phyloP scores from a whole-genome alignment of 2,329 filamentous ascomycete genomes.

The Plectosphaerella plurivora region DNA sequence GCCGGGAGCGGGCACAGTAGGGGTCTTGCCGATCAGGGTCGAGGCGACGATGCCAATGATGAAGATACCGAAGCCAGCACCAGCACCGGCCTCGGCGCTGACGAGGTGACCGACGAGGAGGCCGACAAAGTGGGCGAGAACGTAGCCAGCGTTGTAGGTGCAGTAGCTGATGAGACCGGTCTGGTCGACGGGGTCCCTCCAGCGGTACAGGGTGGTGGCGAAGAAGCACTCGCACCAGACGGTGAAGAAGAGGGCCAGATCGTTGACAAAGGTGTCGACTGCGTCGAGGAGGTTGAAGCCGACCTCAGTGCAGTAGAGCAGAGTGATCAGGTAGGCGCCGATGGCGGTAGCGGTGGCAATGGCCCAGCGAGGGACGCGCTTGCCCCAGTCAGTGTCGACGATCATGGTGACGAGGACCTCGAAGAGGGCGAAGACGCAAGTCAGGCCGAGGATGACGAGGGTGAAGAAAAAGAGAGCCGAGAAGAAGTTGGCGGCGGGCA shows the following conservation, averaged over 20 bases:
- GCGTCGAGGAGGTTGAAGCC: conserved; percentile 48
- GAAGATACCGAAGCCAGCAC: conserved; percentile 44
- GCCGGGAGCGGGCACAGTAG: conserved; percentile 17
- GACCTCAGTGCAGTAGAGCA: conserved; percentile 51
- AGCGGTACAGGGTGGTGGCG: conserved; percentile 46
- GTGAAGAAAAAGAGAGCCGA: conserved; percentile 50
- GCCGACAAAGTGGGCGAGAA: conserved; percentile 42
- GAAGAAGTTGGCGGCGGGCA: conserved; percentile 53
- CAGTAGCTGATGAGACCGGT: conserved; percentile 35
- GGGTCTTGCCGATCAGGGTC: conserved; percentile 31
- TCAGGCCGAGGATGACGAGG: conserved; percentile 47
- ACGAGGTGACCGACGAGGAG: conserved; percentile 40
- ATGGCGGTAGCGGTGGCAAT: conserved; percentile 41
- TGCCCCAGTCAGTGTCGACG: conserved; percentile 35
- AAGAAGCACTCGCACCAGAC: conserved; percentile 44
- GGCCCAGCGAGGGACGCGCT: conserved; percentile 31
- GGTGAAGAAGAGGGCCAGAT: conserved; percentile 45
- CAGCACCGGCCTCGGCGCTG: conserved; percentile 35
- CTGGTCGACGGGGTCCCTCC: conserved; percentile 35
- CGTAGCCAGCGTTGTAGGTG: conserved; percentile 42
- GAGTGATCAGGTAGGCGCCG: conserved; percentile 40
- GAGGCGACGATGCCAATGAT: conserved; percentile 29
- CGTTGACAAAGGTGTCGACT: conserved; percentile 49
- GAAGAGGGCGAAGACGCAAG: conserved; percentile 48
- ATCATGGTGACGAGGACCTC: conserved; percentile 46